Evolutionary conservation across 768 basidiomycete genomes (phyloP).

Genomic region (Russula emetica): DNA sequence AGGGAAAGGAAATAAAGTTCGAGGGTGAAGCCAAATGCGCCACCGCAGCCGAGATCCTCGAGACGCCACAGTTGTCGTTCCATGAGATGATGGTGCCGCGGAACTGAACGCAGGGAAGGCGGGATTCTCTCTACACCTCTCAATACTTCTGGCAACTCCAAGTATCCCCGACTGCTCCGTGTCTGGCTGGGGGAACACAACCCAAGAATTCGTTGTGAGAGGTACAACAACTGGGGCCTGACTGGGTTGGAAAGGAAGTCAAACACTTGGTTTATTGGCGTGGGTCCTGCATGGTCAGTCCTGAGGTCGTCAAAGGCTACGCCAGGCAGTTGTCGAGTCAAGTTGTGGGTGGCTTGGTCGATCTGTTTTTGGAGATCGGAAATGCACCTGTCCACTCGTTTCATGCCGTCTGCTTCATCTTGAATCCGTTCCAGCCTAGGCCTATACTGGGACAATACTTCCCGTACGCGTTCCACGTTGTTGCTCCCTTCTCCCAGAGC

Average conservation of each 20-base stretch:
- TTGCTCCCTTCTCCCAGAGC: neutral
- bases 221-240: neutral
- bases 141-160: neutral
- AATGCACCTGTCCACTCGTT: neutral
- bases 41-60: neutral
- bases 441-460: neutral
- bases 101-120: neutral
- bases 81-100: neutral
- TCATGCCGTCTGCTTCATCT: conserved; percentile 1
- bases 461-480: neutral
- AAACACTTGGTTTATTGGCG: neutral
- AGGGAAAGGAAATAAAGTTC: conserved; percentile 10
- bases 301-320: neutral
- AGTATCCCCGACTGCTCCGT: neutral
- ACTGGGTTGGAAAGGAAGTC: neutral
- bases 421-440: neutral
- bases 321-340: conserved; percentile 18
- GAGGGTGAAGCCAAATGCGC: conserved; percentile 3
- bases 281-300: neutral
- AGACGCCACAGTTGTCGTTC: conserved; percentile 14
- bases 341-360: conserved; percentile 4
- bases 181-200: neutral
- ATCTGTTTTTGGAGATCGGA: neutral
- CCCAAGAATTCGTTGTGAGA: neutral
- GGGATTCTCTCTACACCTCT: neutral